Evolutionary conservation across 352 stramenopile species (phyloP).

Genomic region (Phytophthora agathidicida): DNA sequence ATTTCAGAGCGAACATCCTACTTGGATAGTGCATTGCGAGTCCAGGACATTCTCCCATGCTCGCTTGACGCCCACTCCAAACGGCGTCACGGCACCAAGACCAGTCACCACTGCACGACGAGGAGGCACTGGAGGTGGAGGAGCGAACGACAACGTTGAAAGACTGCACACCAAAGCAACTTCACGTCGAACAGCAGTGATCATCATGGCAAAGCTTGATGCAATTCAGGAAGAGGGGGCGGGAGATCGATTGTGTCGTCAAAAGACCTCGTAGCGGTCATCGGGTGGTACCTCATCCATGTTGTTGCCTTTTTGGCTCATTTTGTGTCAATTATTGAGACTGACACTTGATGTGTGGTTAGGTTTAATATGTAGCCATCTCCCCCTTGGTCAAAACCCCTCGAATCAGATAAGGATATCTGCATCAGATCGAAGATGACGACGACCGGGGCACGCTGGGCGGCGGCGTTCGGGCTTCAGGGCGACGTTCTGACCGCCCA

Average conservation of each 20-base stretch:
- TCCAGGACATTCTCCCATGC: slow-evolving; percentile 80
- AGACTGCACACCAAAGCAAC: slow-evolving; percentile 28
- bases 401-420: background rate
- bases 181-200: slow-evolving; percentile 13
- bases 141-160: slow-evolving; percentile 65
- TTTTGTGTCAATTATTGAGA: slow-evolving; percentile 10
- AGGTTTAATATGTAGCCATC: no score
- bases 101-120: slow-evolving; percentile 92
- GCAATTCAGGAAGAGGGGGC: background rate
- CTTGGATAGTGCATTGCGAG: slow-evolving; percentile 72
- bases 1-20: slow-evolving; percentile 17
- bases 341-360: no score
- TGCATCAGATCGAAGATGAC: slow-evolving; percentile 15
- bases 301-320: background rate
- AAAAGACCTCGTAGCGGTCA: slow-evolving; percentile 14
- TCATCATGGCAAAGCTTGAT: slow-evolving; percentile 1
- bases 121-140: slow-evolving; percentile 52
- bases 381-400: background rate
- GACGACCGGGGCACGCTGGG: slow-evolving; percentile 21
- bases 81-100: slow-evolving; percentile 87
- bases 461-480: slow-evolving; percentile 29
- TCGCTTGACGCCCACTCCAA: slow-evolving; percentile 79
- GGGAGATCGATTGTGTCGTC: slow-evolving; percentile 2
- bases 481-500: slow-evolving; percentile 19
- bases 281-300: slow-evolving; percentile 5